Percentiles rank a stretch among this genome's conserved stretches.
phyloP scores from a whole-genome alignment of 768 basidiomycete species.

The Suillus subluteus region DNA sequence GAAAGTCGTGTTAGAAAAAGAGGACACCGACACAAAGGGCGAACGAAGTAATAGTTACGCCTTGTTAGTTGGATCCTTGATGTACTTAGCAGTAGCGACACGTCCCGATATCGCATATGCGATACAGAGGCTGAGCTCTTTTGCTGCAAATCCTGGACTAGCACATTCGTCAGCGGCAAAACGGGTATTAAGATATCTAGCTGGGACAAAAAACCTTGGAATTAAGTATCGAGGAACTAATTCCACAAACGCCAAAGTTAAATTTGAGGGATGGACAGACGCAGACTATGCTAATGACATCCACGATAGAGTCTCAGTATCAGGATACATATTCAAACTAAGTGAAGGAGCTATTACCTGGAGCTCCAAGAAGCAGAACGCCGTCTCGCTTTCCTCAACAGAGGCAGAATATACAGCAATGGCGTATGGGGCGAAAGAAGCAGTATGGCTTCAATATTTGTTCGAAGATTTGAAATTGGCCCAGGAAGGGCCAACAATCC shows the following conservation, averaged over 20 bases:
- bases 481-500: constrained; percentile 7
- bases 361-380: constrained; percentile 36
- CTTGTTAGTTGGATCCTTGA: constrained; percentile 23
- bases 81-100: constrained; percentile 24
- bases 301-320: constrained; percentile 21
- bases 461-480: constrained; percentile 19
- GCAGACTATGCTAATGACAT: constrained; percentile 30
- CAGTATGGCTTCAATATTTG: constrained; percentile 20
- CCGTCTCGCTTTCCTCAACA: constrained; percentile 19
- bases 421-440: constrained; percentile 2
- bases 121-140: constrained; percentile 9
- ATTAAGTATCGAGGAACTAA: constrained; percentile 15
- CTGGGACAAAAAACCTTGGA: neutral
- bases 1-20: neutral
- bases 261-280: constrained; percentile 26
- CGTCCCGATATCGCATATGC: constrained; percentile 18
- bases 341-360: constrained; percentile 35
- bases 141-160: constrained; percentile 12
- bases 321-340: constrained; percentile 30
- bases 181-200: constrained; percentile 19
- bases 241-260: neutral
- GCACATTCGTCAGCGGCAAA: constrained; percentile 21
- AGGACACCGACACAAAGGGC: neutral
- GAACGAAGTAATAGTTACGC: neutral
- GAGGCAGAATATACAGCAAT: constrained; percentile 16